These are phyloP conservation scores for Mycosphaerelloides madeirae DNA, from an alignment of 2,329 filamentous ascomycete genomes.

Conservation along the genomic window DNA sequence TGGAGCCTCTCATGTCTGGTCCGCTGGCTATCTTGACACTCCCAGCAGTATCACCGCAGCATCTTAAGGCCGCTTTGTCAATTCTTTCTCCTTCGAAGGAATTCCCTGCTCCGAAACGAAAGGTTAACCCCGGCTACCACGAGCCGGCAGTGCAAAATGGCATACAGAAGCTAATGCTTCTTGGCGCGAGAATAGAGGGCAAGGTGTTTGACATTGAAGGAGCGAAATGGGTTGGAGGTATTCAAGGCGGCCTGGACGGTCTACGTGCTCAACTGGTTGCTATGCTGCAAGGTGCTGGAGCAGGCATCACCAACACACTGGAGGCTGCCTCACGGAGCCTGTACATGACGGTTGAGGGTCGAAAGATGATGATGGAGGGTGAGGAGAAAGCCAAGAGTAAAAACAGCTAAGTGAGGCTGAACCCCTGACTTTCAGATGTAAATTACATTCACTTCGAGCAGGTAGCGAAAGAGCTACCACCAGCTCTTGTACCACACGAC, in stretches of 20 bases:
- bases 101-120: conserved; percentile 74
- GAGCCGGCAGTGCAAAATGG: conserved; percentile 74
- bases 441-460: neutral
- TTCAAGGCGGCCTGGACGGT: conserved; percentile 75
- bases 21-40: conserved; percentile 77
- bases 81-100: conserved; percentile 67
- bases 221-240: conserved; percentile 66
- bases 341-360: conserved; percentile 82
- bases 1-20: conserved; percentile 74
- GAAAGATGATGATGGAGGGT: conserved; percentile 76
- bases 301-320: conserved; percentile 70
- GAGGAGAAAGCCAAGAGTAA: conserved; percentile 42
- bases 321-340: conserved; percentile 76
- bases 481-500: neutral
- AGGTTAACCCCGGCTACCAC: conserved; percentile 73
- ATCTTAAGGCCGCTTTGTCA: conserved; percentile 75
- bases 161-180: conserved; percentile 77
- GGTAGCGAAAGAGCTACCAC: neutral
- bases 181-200: conserved; percentile 83
- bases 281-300: conserved; percentile 74
- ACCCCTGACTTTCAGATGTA: neutral
- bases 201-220: conserved; percentile 75
- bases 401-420: neutral
- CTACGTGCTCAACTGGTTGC: conserved; percentile 75
- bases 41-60: conserved; percentile 74